Conservation (phyloP, 2,329 filamentous ascomycete species). For the Xylariaceae sp. region DNA sequence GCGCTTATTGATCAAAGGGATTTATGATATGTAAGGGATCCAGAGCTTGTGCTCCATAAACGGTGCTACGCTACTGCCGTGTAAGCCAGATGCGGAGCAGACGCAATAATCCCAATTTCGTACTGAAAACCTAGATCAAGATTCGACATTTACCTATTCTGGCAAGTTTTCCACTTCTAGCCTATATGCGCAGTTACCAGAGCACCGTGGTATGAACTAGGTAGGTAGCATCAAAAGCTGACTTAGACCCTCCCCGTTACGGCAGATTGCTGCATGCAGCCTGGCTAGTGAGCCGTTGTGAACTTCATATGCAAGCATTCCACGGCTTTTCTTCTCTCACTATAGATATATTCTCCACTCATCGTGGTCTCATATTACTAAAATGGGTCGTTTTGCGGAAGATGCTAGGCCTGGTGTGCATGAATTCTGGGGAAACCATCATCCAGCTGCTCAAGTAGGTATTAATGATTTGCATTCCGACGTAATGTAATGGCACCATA, state of each 20-base stretch:
- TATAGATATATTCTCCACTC: no score
- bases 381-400: background rate
- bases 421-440: background rate
- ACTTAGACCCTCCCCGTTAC: background rate
- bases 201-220: background rate
- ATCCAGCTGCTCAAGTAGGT: constrained; percentile 6
- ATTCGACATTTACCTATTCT: constrained; percentile 15
- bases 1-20: no score
- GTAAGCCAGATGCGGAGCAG: background rate
- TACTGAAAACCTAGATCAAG: background rate
- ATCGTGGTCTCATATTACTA: background rate
- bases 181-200: background rate
- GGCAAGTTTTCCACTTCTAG: constrained; percentile 3
- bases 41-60: constrained; percentile 2
- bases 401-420: background rate
- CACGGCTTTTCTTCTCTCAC: no score
- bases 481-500: background rate
- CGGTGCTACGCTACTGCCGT: background rate
- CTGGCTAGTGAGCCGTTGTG: background rate
- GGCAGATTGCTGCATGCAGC: background rate
- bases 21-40: no score
- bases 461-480: constrained; percentile 16
- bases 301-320: no score
- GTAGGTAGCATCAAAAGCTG: background rate
- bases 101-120: background rate